Evolutionary conservation across 257 asterid species (phyloP), one percentile per base, ranked within the genome.

Genomic region (Solanum piurae): DNA sequence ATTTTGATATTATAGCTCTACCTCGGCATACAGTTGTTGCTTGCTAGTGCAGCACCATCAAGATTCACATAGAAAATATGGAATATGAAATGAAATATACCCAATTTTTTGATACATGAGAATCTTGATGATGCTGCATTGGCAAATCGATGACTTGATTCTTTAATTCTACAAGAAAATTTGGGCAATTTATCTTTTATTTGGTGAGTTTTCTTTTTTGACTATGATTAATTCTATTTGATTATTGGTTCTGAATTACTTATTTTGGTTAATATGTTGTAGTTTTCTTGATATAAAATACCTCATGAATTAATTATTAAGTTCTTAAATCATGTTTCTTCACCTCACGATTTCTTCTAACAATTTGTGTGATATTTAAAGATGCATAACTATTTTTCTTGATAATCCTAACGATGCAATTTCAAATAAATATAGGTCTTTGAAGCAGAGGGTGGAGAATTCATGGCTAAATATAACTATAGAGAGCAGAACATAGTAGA

Each of bases 91-190:
- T 60, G 5, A 85, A 80, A 34, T 83, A 31, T 69, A 42, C 40
- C 31, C 42, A 8, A 62, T 5, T 49, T 34, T 84, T 62, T 3
- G 2, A 34, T 72, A 73, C 0, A 46, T 87, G 92, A 74, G 93
- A 91, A 91, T 91, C 93, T 86, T 91, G 93, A 91, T 91, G 93
- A 89, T 91, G 93, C 92, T 91, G 93, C 93, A 89, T 79, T 89
- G 76, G 92, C 92, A 85, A 52, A 64, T 80, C 86, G 86, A 82
- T 87, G 86, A 46, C 83, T 89, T 58, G 3, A 44, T 46, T 27
- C 25, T 27, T 80, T 10, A 36, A 73, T 36, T 80, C 29, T 29
- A 21, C 40, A 16, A 29, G 3, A 46, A 80, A 46, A 9, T 16
- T 77, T 18, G 40, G 85, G 68, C 13, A 80, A 9, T 46, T 46